Evolutionary conservation across 345 rosid genomes (phyloP), one percentile per base, ranked within the genome.

Genomic region (Sisymbrium altissimum): DNA sequence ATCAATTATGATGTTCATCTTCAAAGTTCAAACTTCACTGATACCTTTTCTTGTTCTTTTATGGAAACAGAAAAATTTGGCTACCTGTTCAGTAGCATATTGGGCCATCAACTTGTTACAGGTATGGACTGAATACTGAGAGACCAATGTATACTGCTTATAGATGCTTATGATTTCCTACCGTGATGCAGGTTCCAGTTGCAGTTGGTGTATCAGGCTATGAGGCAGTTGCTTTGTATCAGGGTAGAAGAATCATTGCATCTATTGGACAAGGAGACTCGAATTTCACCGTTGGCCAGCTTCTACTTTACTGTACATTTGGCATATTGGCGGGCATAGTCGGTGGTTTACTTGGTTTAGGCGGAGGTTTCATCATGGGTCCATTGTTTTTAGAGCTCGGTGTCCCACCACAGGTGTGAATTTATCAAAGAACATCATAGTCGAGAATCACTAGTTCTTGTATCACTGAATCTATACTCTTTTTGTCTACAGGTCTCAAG

Each of bases 291-390:
- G 79, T 85, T 15, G 66, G 56, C 41, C 92, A 88, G 80, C 82
- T 90, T 58, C 68, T 81, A 41, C 70, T 77, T 33, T 90, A 90
- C 57, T 88, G 91, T 70, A 39, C 67, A 43, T 80, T 78, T 12
- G 97, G 97, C 11, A 64, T 86, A 63, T 23, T 86, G 21, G 96
- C 94, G n/a, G 96, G 93, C 10, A 5, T 90, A 13, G 93, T 90
- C 7, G 93, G 93, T 55, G 96, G 96, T 10, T 78, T 90, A 53
- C 91, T 89, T 27, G 96, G 96, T 64, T 77, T 89, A 65, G 93
- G 93, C 6, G 96, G 96, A 72, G 94, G 94, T 49, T 90, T 88
- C 79, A 88, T 88, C 48, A 83, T 86, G 88, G 93, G 96, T 25
- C 93, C 93, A 15, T 82, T 90, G 58, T 90, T 90, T 78, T 72